Evolutionary conservation across 306 rosid species (phyloP).

Genomic region (Vigna mungo): DNA sequence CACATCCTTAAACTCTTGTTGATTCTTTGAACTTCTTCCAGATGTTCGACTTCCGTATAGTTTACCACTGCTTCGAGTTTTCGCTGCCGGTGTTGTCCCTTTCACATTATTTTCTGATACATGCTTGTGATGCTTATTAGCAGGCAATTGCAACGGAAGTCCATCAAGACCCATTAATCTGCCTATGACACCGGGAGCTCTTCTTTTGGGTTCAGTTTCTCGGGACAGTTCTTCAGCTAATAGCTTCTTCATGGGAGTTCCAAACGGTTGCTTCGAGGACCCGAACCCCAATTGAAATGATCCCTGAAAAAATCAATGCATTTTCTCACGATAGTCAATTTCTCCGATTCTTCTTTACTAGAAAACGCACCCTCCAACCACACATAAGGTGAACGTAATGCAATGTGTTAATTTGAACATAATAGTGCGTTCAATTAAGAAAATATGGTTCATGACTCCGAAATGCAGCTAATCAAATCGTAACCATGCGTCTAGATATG

Average conservation of each 20-base stretch:
- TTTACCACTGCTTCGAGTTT: constrained; percentile 47
- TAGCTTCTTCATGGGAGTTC: constrained; percentile 68
- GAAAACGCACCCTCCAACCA: not conserved
- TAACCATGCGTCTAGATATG: not conserved
- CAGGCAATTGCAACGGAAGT: constrained; percentile 60
- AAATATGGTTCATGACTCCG: not conserved
- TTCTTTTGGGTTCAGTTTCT: constrained; percentile 64
- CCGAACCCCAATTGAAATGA: constrained; percentile 54
- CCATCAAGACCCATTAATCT: constrained; percentile 92
- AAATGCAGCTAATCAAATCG: not conserved
- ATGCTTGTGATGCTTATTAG: constrained; percentile 49
- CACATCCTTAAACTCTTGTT: constrained; percentile 25
- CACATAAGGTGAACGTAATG: constrained; percentile 5
- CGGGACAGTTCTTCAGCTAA: constrained; percentile 70
- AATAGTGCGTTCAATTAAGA: not conserved
- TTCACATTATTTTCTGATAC: constrained; percentile 44
- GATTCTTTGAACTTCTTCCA: constrained; percentile 26
- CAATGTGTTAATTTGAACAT: not conserved
- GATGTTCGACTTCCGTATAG: constrained; percentile 29
- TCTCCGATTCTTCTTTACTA: constrained; percentile 23
- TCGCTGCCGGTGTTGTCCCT: constrained; percentile 48
- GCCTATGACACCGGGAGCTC: constrained; percentile 70
- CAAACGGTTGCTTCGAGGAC: constrained; percentile 56
- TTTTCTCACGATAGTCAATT: not conserved
- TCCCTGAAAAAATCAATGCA: constrained; percentile 50